Evolutionary conservation across 176 grass and related monocot species (phyloP), one percentile per base, ranked within the genome.

Genomic region (Carex littledalei): DNA sequence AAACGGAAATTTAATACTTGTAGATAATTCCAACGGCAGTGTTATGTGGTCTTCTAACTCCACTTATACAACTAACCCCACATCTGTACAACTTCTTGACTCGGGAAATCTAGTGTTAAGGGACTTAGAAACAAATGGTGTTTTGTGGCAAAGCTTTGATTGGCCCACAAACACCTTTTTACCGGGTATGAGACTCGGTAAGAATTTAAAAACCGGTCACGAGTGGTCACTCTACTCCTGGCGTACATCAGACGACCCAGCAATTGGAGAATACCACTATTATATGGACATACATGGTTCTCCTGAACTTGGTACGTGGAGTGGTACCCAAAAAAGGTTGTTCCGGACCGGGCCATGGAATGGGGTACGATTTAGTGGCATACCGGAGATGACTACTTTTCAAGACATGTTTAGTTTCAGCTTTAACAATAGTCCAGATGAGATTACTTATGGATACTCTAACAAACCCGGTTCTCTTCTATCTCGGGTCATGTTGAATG

Each of bases 381-480:
- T 85, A 15, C 88, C 93, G 2, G 90, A 90, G 78, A 92, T 85
- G 88, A 32, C 61, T 24, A 88, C 88, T 37, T 94, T 86, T 72
- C n/a, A 63, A 1, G 37, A 87, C 50, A 83, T 69, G 2, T 89
- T 89, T 54, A 21, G 15, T 47, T 81, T 65, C 56, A 34, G 76
- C 11, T 83, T 95, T 9, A 32, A 81, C 7, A 22, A 68, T 29
- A 62, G 1, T 32, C 12, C 70, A 0, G 17, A 81, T 8, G 73
- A 81, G 75, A 61, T 88, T 17, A 7, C 22, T 54, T 84, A 59
- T 64, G 15, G 34, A 20, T 84, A 57, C 59, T 41, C 14, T 0
- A 75, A 67, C 18, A 78, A 13, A 31, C 26, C 71, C 4, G 68
- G 22, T 35, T 84, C 50, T 24, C 14, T 73, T 58, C n/a, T 80